Conservation (phyloP, 2,329 filamentous ascomycete species). For the Neopestalotiopsis clavispora region DNA sequence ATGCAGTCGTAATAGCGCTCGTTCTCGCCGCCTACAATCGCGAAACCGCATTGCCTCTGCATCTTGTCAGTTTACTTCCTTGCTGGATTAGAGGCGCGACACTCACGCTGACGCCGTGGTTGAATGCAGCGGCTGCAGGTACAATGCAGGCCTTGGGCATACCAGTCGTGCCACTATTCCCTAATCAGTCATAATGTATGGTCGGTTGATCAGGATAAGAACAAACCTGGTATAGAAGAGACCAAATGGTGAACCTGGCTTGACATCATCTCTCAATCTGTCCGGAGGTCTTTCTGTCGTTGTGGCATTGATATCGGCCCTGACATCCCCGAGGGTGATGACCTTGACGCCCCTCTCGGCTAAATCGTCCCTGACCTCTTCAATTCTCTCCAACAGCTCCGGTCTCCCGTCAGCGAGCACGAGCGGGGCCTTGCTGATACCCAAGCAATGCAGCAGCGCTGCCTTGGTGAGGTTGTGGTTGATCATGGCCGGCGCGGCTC, state of each 20-base stretch:
- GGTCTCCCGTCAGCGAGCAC: slow-evolving; percentile 63
- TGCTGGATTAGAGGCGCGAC: not conserved
- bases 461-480: slow-evolving; percentile 71
- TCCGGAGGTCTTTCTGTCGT: slow-evolving; percentile 59
- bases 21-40: slow-evolving; percentile 36
- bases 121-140: slow-evolving; percentile 49
- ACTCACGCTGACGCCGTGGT: slow-evolving; percentile 34
- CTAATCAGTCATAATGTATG: not conserved
- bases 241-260: slow-evolving; percentile 59
- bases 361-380: slow-evolving; percentile 60
- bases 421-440: slow-evolving; percentile 58
- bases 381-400: slow-evolving; percentile 60
- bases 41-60: slow-evolving; percentile 30
- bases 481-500: slow-evolving; percentile 72
- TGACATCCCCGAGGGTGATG: slow-evolving; percentile 53
- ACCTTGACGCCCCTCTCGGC: slow-evolving; percentile 56
- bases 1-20: slow-evolving; percentile 79
- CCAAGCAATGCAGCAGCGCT: slow-evolving; percentile 69
- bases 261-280: slow-evolving; percentile 56
- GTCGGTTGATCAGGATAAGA: not conserved
- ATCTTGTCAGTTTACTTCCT: slow-evolving; percentile 5
- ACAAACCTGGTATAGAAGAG: slow-evolving; percentile 68
- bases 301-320: slow-evolving; percentile 47
- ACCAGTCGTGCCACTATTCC: slow-evolving; percentile 71
- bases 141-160: slow-evolving; percentile 74